phyloP scores from a whole-genome alignment of 208 protist genomes.

The Leishmania guyanensis region DNA sequence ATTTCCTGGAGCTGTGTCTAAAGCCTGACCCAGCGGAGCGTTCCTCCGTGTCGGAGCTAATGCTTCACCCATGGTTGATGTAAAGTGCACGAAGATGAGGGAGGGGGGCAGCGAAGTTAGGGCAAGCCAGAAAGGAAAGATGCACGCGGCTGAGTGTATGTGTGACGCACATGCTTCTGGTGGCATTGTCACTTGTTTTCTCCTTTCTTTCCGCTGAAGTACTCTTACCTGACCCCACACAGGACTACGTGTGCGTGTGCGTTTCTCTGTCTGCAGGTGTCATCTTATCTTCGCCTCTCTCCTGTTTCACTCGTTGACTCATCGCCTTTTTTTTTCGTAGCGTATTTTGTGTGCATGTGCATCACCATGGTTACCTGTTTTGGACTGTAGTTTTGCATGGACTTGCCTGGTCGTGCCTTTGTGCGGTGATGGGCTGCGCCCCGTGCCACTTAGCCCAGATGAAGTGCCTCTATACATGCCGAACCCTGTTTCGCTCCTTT shows the following conservation, averaged over 20 bases:
- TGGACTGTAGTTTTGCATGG: not conserved
- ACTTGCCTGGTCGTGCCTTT: too few species aligned
- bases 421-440: too few species aligned
- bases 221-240: not conserved
- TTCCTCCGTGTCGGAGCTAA: conserved; percentile 40
- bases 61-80: conserved; percentile 56
- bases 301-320: not conserved
- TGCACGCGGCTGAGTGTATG: not conserved
- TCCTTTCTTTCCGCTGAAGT: conserved; percentile 6
- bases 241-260: not conserved
- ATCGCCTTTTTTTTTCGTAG: not conserved
- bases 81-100: conserved; percentile 9
- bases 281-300: not conserved
- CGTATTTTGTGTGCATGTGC: not conserved
- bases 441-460: not conserved
- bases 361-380: not conserved
- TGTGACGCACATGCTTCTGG: not conserved
- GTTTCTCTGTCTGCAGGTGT: not conserved
- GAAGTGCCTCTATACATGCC: not conserved
- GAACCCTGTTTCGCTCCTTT: not conserved
- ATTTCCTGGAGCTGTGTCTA: conserved; percentile 50
- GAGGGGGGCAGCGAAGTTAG: not conserved
- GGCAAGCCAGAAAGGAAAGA: not conserved
- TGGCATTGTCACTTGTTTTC: conserved; percentile 1
- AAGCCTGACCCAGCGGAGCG: conserved; percentile 41